Evolutionary conservation across 495 filamentous ascomycete genomes (phyloP), one percentile per base, ranked within the genome.

Genomic region (Aeminium ludgeri): DNA sequence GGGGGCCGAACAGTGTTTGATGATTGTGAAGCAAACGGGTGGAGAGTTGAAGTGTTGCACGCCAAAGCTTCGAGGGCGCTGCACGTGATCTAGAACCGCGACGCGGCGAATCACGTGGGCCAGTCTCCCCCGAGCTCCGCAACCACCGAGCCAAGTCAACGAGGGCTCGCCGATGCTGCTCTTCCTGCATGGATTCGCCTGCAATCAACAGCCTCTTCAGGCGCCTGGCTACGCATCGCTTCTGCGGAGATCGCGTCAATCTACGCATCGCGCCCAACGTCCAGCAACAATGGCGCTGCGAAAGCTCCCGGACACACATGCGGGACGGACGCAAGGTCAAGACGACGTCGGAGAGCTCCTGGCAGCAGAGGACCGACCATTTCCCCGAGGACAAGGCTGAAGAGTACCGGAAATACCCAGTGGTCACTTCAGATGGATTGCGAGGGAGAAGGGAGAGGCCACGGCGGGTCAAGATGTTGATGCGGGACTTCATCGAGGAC

Each of bases 401-500:
- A 34, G 86, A 96, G 55, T 87, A 78, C 59, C 62, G 69, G 41
- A 63, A 64, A 44, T 94, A 82, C 55, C 86, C 89, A 1, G 72
- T 76, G 50, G 82, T 96, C 15, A 93, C 86, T 6, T 74, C 87
- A 6, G 72, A 82, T 48, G 72, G 79, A 18, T 59, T 99, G 50
- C 72, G 76, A 36, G 64, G 55, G 41, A 64, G 80, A 31, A 73
- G 65, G 34, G 80, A 92, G 52, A 66, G 91, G 48, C 89, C 89
- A 10, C 74, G 68, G 55, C 67, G 82, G 52, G 86, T 94, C 40
- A 94, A 93, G 72, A 99, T 99, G 89, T 60, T 93, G 50, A 78
- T 85, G 51, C 70, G 89, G 43, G 91, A 99, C 64, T 99, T 96
- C 56, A 89, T 99, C 52, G 89, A 99, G 60, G 89, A 99, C 61